phyloP scores from a whole-genome alignment of 1,284 basidiomycete genomes.

The Cerioporus squamosus region DNA sequence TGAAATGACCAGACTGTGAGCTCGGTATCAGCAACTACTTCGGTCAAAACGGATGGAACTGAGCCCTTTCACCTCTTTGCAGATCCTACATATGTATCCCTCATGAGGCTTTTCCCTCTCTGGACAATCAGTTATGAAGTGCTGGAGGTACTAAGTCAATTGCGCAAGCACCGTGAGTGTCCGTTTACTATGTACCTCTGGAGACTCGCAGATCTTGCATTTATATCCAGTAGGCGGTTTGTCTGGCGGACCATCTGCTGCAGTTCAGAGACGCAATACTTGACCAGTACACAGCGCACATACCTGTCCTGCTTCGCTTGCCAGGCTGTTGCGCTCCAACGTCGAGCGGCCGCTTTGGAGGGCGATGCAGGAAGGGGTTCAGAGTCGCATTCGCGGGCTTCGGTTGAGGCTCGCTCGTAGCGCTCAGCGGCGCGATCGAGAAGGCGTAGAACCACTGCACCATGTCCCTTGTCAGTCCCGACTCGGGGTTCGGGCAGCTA shows the following conservation, averaged over 20 bases:
- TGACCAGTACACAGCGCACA: too few relatives aligned
- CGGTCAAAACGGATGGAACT: not conserved
- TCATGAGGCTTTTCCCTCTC: slow-evolving; percentile 78
- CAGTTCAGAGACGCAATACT: not conserved
- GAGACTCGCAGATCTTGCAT: slow-evolving; percentile 76
- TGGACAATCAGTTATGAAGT: slow-evolving; percentile 78
- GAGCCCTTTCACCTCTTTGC: slow-evolving; percentile 53
- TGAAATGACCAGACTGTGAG: slow-evolving; percentile 74
- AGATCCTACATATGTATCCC: slow-evolving; percentile 86
- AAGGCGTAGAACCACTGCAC: slow-evolving; percentile 81
- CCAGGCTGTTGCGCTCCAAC: slow-evolving; percentile 52
- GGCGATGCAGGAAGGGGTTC: slow-evolving; percentile 67
- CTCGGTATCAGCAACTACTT: slow-evolving; percentile 7
- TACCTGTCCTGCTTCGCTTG: slow-evolving; percentile 62
- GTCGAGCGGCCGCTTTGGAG: slow-evolving; percentile 57
- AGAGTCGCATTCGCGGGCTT: slow-evolving; percentile 70
- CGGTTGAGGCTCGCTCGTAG: slow-evolving; percentile 39
- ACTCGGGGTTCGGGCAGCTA: not conserved
- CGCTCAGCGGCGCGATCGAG: slow-evolving; percentile 52
- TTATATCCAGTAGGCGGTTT: slow-evolving; percentile 75
- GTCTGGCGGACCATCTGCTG: slow-evolving; percentile 46
- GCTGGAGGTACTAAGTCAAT: slow-evolving; percentile 47
- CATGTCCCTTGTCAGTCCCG: not conserved
- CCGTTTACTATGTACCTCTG: slow-evolving; percentile 56
- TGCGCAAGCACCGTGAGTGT: not conserved